phyloP scores from a whole-genome alignment of 1,139 yeast genomes.

The Debaryomycetaceae sp. region DNA sequence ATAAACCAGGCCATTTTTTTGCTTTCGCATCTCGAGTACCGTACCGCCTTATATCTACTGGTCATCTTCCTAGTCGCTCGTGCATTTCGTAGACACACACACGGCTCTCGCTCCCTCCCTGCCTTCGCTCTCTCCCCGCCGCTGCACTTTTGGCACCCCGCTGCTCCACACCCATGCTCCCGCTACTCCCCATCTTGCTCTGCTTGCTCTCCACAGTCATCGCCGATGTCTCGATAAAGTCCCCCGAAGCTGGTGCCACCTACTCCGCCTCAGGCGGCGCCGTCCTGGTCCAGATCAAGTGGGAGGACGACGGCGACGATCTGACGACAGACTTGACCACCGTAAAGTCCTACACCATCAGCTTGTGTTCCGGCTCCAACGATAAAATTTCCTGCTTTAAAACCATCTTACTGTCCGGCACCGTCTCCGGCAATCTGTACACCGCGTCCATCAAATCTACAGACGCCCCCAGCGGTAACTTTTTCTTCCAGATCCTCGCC shows the following conservation, averaged over 20 bases:
- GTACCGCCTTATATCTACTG: too few species aligned
- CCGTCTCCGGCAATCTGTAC: constrained; percentile 18
- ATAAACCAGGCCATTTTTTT: too few species aligned
- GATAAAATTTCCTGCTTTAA: constrained; percentile 31
- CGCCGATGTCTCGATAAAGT: constrained; percentile 49
- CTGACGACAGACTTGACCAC: constrained; percentile 36
- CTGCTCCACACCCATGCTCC: too few species aligned
- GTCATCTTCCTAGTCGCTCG: too few species aligned
- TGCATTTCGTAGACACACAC: too few species aligned
- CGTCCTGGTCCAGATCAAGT: constrained; percentile 39
- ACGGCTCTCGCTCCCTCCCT: too few species aligned
- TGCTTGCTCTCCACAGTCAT: constrained; percentile 4
- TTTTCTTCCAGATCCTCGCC: constrained; percentile 55
- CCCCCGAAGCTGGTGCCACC: constrained; percentile 40
- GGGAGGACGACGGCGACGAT: constrained; percentile 55
- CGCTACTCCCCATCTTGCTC: constrained; percentile 2
- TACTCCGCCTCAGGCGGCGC: constrained; percentile 33
- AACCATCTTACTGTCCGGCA: constrained; percentile 13
- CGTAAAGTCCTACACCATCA: constrained; percentile 38
- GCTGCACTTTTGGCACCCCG: too few species aligned
- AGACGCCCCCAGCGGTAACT: constrained; percentile 51
- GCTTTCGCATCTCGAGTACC: too few species aligned
- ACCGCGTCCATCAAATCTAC: constrained; percentile 31
- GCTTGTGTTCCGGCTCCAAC: constrained; percentile 62
- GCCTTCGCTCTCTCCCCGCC: too few species aligned